Conservation (phyloP, 371 early-diverging fungal genomes). For the Catenaria anguillulae region DNA sequence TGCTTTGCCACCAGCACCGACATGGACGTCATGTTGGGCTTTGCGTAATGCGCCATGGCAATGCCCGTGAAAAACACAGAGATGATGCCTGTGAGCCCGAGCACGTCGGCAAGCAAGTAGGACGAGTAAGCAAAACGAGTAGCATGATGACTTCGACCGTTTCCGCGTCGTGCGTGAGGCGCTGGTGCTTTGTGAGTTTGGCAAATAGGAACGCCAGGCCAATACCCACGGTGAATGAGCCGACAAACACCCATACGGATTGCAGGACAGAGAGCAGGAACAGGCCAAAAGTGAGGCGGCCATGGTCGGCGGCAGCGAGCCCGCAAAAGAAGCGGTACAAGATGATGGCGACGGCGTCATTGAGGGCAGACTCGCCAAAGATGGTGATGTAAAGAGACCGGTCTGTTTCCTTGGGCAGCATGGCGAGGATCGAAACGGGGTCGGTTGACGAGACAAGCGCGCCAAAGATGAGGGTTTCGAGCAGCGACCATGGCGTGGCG, state of each 20-base stretch:
- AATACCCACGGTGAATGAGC: conserved; percentile 68
- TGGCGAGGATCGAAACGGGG: conserved; percentile 33
- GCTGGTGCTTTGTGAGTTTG: conserved; percentile 60
- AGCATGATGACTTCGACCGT: conserved; percentile 65
- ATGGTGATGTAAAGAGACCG: conserved; percentile 82
- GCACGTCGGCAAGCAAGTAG: conserved; percentile 68
- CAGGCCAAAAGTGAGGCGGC: not conserved
- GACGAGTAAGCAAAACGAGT: conserved; percentile 53
- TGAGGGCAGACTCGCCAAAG: conserved; percentile 84
- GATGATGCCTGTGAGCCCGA: conserved; percentile 49
- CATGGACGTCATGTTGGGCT: conserved; percentile 61
- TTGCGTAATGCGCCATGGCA: conserved; percentile 78
- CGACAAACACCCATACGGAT: conserved; percentile 65
- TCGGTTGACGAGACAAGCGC: conserved; percentile 38
- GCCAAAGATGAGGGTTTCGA: conserved; percentile 34
- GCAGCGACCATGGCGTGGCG: conserved; percentile 20
- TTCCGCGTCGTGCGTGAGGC: conserved; percentile 48
- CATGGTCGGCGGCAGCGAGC: not conserved
- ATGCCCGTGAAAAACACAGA: conserved; percentile 89
- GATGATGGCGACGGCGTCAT: conserved; percentile 93
- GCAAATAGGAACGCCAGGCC: conserved; percentile 59
- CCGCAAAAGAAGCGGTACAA: conserved; percentile 33
- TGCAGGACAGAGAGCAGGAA: conserved; percentile 11
- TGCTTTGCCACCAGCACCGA: conserved; percentile 66
- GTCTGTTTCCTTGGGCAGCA: conserved; percentile 41